Base-by-base conservation (phyloP, 768 basidiomycete genomes). In the Tubosaeta sp. region DNA sequence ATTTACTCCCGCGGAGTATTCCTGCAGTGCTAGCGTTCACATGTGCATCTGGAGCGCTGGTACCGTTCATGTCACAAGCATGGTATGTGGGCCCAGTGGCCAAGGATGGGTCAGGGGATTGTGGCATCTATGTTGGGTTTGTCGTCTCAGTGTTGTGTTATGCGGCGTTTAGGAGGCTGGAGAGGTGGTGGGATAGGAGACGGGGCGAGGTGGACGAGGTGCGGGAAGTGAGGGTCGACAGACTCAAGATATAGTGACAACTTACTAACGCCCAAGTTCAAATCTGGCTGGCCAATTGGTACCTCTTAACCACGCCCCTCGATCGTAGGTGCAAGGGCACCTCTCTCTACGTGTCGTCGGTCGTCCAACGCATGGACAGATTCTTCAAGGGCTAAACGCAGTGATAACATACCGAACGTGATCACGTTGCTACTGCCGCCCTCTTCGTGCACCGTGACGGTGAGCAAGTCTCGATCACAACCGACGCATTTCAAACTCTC, bases 31-130 rank as follows among this genome's bases (percentile, higher is more conserved):
- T 71, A 16, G 67, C 77, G 3, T 74, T 75, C 41, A 18, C 68
- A 12, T 73, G 71, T 34, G 71, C 69, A 2, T 70, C 68, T 22
- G 70, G 74, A 4, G 61, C 73, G 25, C 59, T 76, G 36, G 63
- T 79, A 5, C 71, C 75, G 11, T 75, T 73, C 52, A 80, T 80
- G 78, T 71, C 73, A 40, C 78, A 81, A 40, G 77, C 63, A 35
- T 81, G 76, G 77, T 81, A 73, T 53, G 67, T 69, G 4, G 79
- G 79, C 0, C 76, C 77, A 0, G 73, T 81, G 30, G 79, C 79
- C 21, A 59, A 44, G 22, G 47, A 51, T 6, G 70, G 72, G 4
- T 71, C 75, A 12, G 79, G 79, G 6, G 79, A 81, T 49, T 73
- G 80, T 34, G 78, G 75, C 0, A 65, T 81, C 29, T 65, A 74